These are phyloP conservation scores for Pseudotsuga menziesii DNA, from an alignment of 75 land plant species.

Conservation along the genomic window DNA sequence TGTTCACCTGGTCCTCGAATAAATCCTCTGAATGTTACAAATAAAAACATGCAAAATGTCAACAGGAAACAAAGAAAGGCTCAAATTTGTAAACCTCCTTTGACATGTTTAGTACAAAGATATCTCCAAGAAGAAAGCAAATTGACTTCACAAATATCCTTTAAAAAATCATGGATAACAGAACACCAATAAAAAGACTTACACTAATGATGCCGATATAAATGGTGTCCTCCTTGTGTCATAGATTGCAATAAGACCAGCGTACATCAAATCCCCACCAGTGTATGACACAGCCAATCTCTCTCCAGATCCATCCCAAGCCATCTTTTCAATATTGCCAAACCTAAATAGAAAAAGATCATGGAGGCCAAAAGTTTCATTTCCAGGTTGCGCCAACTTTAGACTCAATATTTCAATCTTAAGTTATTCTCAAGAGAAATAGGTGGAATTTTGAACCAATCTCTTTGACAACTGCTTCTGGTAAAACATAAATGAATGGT, in stretches of 20 bases:
- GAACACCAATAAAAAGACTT: slow-evolving; percentile 15
- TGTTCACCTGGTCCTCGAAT: slow-evolving; percentile 84
- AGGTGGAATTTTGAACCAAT: not conserved
- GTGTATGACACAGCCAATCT: slow-evolving; percentile 76
- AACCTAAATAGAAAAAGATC: slow-evolving; percentile 13
- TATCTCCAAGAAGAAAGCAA: not conserved
- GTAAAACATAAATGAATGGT: not conserved
- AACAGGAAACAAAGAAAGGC: not conserved
- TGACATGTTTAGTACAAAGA: not conserved
- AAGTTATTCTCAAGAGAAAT: not conserved
- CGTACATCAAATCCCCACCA: slow-evolving; percentile 63
- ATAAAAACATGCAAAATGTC: not conserved
- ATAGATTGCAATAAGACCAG: slow-evolving; percentile 81
- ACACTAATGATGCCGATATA: slow-evolving; percentile 72
- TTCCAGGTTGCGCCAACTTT: not conserved
- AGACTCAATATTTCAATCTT: not conserved
- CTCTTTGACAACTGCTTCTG: not conserved
- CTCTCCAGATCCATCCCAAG: slow-evolving; percentile 96
- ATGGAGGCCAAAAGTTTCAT: not conserved
- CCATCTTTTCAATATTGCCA: slow-evolving; percentile 83
- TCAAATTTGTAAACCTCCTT: not conserved
- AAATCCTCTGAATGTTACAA: slow-evolving; percentile 62
- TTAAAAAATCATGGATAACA: not conserved
- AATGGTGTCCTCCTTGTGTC: slow-evolving; percentile 75
- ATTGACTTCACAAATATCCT: not conserved